Evolutionary conservation across 129 eudicot genomes (phyloP), one percentile per base, ranked within the genome.

Genomic region (Deinandra increscens): DNA sequence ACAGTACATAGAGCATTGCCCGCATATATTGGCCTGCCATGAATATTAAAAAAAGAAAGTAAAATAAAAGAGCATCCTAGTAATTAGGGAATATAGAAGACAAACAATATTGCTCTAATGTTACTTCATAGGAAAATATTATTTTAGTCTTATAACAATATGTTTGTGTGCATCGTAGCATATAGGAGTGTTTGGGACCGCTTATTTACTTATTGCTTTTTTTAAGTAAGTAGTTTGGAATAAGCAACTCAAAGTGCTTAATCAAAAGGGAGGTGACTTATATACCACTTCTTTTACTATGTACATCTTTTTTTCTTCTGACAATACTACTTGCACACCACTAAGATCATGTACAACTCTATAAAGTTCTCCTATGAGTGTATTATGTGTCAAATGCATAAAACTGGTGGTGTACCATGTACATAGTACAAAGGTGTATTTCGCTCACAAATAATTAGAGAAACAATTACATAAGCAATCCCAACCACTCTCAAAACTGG

Each of bases 1-100:
- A 89, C 84, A 42, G 98, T 89, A 74, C 83, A 85, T 53, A 93
- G 91, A 70, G 98, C 98, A 80, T 93, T 93, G 51, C 98, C 98
- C 61, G 98, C 98, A 83, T 89, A 93, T 71, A 93, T 87, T 51
- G 98, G 98, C 85, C 98, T 93, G 84, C 29, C 74, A 79, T 43
- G 60, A 2, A 64, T 36, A 67, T 66, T 33, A 74, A 69, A 58
- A 13, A 9, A 31, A 70, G 41, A n/a, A 63, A 13, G 0, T 7
- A 31, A 44, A 8, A 26, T 1, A 26, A 26, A 26, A 26, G 31
- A 26, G 38, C 12, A 19, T 1, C 23, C 43, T 8, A 53, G 50
- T 26, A 38, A 46, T 66, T 33, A 44, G 69, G 42, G 22, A 64
- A 65, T 6, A 53, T 20, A 71, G 26, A 71, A 59, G 34, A 19